These are phyloP conservation scores for Filosporella fistucella DNA, from an alignment of 495 filamentous ascomycete species.

Conservation along the genomic window DNA sequence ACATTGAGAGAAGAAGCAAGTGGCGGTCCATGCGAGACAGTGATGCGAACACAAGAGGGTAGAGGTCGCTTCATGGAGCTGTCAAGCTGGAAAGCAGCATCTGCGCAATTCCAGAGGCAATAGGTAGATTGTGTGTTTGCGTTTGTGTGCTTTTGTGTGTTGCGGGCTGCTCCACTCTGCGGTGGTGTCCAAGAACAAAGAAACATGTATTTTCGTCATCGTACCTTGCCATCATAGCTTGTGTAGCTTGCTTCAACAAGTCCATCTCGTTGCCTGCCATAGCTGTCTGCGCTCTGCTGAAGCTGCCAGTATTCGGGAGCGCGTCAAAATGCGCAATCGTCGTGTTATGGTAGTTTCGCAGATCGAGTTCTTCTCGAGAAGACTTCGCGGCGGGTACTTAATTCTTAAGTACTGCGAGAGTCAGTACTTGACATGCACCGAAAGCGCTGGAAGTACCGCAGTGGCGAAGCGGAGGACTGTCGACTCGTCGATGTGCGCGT, in stretches of 20 bases:
- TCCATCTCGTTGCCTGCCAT: conserved; percentile 30
- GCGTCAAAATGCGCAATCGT: neutral
- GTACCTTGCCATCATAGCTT: conserved; percentile 56
- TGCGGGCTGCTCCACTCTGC: no score
- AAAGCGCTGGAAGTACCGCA: neutral
- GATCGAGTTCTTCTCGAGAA: neutral
- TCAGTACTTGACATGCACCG: neutral
- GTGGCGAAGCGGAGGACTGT: neutral
- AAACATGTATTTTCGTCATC: conserved; percentile 12
- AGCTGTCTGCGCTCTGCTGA: conserved; percentile 8
- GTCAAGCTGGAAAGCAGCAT: no score
- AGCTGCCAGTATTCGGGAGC: conserved; percentile 8
- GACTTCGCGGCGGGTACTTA: neutral
- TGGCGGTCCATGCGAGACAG: no score
- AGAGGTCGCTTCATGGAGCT: no score
- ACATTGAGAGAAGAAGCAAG: neutral
- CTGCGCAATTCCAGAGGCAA: neutral
- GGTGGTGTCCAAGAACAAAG: no score
- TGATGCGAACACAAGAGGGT: no score
- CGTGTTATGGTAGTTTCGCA: neutral
- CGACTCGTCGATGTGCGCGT: neutral
- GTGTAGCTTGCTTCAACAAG: conserved; percentile 49
- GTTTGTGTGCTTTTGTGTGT: no score
- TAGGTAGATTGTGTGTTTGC: neutral
- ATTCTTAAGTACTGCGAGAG: neutral